phyloP scores from a whole-genome alignment of 2,329 filamentous ascomycete species.

The Cytospora paraplurivora region DNA sequence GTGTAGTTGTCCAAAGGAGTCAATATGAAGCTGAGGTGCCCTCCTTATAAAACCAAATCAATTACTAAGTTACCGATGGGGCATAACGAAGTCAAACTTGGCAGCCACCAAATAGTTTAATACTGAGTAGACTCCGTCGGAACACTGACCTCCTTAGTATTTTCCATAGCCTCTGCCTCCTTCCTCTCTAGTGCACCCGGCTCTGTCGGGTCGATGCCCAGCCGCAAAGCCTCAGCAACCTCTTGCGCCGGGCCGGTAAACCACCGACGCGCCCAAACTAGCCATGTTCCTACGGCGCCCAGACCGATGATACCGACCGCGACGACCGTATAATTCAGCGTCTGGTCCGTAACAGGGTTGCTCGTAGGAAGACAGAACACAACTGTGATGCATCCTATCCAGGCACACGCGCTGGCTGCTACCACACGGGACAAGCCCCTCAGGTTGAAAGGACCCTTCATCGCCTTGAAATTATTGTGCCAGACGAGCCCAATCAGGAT shows the following conservation, averaged over 20 bases:
- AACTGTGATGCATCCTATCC: constrained; percentile 58
- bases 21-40: too few relatives aligned
- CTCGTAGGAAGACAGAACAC: constrained; percentile 59
- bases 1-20: too few relatives aligned
- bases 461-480: constrained; percentile 47
- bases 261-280: constrained; percentile 56
- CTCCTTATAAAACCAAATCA: too few relatives aligned
- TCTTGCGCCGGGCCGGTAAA: constrained; percentile 59
- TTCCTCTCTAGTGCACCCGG: constrained; percentile 46
- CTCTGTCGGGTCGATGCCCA: constrained; percentile 51
- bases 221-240: constrained; percentile 50
- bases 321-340: constrained; percentile 61
- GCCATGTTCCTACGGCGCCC: constrained; percentile 50
- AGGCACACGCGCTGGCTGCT: constrained; percentile 49
- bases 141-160: constrained; percentile 32
- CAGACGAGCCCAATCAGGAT: constrained; percentile 58
- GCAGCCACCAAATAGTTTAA: not conserved
- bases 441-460: constrained; percentile 60
- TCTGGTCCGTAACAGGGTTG: constrained; percentile 58
- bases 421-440: constrained; percentile 47
- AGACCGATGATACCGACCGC: constrained; percentile 59
- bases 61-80: too few relatives aligned
- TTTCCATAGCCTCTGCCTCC: constrained; percentile 32
- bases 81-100: too few relatives aligned
- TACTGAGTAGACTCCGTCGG: constrained; percentile 3